Evolutionary conservation across 805 yeast species (phyloP), one percentile per base, ranked within the genome.

Genomic region (Hanseniaspora singularis): DNA sequence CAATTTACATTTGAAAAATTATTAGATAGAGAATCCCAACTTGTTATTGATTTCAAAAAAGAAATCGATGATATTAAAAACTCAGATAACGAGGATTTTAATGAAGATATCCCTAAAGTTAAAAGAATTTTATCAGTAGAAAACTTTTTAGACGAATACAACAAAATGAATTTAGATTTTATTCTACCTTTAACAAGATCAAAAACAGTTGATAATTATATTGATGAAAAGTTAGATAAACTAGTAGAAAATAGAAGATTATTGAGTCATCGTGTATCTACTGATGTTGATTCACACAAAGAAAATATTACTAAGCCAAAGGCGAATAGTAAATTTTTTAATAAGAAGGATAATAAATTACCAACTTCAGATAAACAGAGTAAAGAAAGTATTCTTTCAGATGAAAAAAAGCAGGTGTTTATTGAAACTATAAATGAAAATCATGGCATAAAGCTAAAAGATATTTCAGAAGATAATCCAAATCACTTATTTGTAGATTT

Each of bases 401-500:
- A n/a, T n/a, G n/a, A n/a, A n/a, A n/a, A n/a, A n/a, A n/a, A n/a
- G n/a, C n/a, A n/a, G n/a, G n/a, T n/a, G n/a, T n/a, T n/a, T n/a
- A n/a, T n/a, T n/a, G n/a, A n/a, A n/a, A n/a, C n/a, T n/a, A n/a
- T n/a, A n/a, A n/a, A n/a, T n/a, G n/a, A n/a, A n/a, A n/a, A n/a
- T n/a, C n/a, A n/a, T n/a, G n/a, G n/a, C n/a, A n/a, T n/a, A n/a
- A n/a, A n/a, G n/a, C n/a, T n/a, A n/a, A n/a, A n/a, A n/a, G 48
- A 44, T 23, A 19, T 44, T 1, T 44, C 48, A 2, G 3, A 37
- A 6, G 37, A n/a, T 15, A 24, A 37, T 26, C 41, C 48, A 2
- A 44, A 44, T 19, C 48, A 44, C n/a, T 30, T 44, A 37, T 30
- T 44, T 16, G 28, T 44, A n/a, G 48, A 44, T 9, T 44, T 44